These are phyloP conservation scores for Rhodosporidiobolus sp. DNA, from an alignment of 768 basidiomycete species.

Conservation along the genomic window DNA sequence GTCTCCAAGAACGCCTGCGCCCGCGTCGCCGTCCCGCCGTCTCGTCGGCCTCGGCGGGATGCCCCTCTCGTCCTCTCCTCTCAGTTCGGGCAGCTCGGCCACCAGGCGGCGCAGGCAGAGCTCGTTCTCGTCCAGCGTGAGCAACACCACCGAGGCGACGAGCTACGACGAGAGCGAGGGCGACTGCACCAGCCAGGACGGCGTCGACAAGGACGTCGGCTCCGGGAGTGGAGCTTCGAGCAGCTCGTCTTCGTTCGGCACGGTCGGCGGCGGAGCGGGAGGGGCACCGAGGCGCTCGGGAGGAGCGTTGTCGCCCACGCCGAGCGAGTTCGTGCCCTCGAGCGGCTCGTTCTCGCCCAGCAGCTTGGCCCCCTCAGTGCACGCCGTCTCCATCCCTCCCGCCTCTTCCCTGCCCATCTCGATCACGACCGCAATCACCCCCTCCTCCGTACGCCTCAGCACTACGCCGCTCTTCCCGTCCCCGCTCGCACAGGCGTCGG, in stretches of 20 bases:
- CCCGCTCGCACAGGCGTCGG: slow-evolving; percentile 28
- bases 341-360: background rate
- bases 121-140: slow-evolving; percentile 32
- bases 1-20: background rate
- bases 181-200: slow-evolving; percentile 24
- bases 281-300: background rate
- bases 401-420: slow-evolving; percentile 24
- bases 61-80: slow-evolving; percentile 19
- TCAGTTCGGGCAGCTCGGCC: slow-evolving; percentile 22
- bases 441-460: slow-evolving; percentile 29
- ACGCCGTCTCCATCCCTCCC: slow-evolving; percentile 26
- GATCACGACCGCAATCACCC: slow-evolving; percentile 22
- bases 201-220: slow-evolving; percentile 3
- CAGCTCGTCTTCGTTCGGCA: background rate
- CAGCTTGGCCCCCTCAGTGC: background rate
- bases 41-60: slow-evolving; percentile 1
- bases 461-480: slow-evolving; percentile 39
- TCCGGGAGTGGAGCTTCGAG: background rate
- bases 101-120: slow-evolving; percentile 15
- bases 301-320: background rate
- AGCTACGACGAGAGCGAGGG: slow-evolving; percentile 29
- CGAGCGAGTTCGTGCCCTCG: slow-evolving; percentile 1
- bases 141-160: slow-evolving; percentile 30
- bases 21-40: slow-evolving; percentile 10
- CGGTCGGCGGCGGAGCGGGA: background rate